Conservation (phyloP, 2,329 filamentous ascomycete species). For the Stemphylium vesicarium region DNA sequence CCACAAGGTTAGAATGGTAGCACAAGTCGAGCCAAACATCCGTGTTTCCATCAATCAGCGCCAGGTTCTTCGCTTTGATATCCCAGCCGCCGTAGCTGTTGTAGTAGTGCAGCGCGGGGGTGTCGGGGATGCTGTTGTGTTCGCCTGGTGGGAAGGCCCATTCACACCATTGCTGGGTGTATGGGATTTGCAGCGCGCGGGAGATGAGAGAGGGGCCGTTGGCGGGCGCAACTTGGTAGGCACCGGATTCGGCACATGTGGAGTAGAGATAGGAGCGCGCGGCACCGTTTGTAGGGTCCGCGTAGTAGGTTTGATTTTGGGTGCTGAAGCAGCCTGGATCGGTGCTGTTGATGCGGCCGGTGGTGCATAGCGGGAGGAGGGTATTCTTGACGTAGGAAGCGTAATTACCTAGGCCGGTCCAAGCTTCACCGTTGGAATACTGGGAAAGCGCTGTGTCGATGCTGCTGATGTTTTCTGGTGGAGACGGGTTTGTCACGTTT, state of each 20-base stretch:
- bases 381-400: constrained; percentile 59
- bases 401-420: constrained; percentile 60
- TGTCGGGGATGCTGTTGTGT: constrained; percentile 54
- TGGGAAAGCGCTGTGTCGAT: constrained; percentile 56
- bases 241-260: constrained; percentile 57
- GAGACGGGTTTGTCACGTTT: constrained; percentile 57
- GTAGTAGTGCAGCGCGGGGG: constrained; percentile 52
- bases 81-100: constrained; percentile 58
- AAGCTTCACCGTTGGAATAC: constrained; percentile 58
- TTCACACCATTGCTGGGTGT: constrained; percentile 63
- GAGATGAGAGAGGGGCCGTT: constrained; percentile 56
- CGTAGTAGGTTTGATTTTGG: constrained; percentile 53
- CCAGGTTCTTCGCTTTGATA: constrained; percentile 55
- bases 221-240: constrained; percentile 57
- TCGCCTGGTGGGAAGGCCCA: constrained; percentile 59
- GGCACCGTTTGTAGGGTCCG: constrained; percentile 50
- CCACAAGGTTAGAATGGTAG: constrained; percentile 57
- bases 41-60: constrained; percentile 59
- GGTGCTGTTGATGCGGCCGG: constrained; percentile 52
- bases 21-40: constrained; percentile 62
- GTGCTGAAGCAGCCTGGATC: constrained; percentile 54
- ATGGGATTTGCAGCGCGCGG: constrained; percentile 55
- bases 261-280: constrained; percentile 59
- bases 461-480: constrained; percentile 52
- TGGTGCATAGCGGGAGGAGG: constrained; percentile 53